Percentiles rank a stretch among this genome's conserved stretches.
These are phyloP conservation scores for Magnusiomyces fungicola DNA, from an alignment of 1,139 yeast species.

Conservation along the genomic window DNA sequence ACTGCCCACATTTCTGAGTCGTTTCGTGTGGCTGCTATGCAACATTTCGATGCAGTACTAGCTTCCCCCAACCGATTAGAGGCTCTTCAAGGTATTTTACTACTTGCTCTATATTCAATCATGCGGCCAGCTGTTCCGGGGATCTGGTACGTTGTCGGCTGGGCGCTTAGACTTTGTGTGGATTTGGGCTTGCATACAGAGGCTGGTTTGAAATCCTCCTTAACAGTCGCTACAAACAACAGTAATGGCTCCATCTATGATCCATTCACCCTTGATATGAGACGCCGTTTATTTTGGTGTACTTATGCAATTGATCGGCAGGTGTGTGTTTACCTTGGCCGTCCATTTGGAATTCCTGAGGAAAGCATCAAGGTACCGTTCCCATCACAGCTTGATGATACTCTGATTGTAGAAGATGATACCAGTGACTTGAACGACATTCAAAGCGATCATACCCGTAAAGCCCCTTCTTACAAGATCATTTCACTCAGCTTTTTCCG, in stretches of 20 bases:
- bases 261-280: slow-evolving; percentile 55
- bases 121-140: slow-evolving; percentile 58
- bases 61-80: slow-evolving; percentile 56
- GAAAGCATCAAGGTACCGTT: slow-evolving; percentile 55
- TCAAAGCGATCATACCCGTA: slow-evolving; percentile 4
- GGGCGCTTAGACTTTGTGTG: slow-evolving; percentile 70
- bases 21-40: slow-evolving; percentile 63
- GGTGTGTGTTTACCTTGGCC: slow-evolving; percentile 60
- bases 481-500: slow-evolving; percentile 60
- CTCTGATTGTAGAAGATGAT: slow-evolving; percentile 40
- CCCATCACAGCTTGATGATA: slow-evolving; percentile 71
- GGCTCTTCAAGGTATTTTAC: slow-evolving; percentile 61
- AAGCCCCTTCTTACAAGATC: slow-evolving; percentile 50
- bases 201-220: slow-evolving; percentile 25
- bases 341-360: slow-evolving; percentile 72
- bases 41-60: slow-evolving; percentile 52
- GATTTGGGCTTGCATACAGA: slow-evolving; percentile 78
- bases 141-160: slow-evolving; percentile 86
- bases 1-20: slow-evolving; percentile 63
- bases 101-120: slow-evolving; percentile 60
- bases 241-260: slow-evolving; percentile 27
- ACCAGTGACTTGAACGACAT: slow-evolving; percentile 18
- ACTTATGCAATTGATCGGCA: slow-evolving; percentile 78
- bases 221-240: not conserved
- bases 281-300: slow-evolving; percentile 84